These are phyloP conservation scores for Triticum dicoccoides DNA, from an alignment of 176 grass and related monocot species.

Conservation along the genomic window DNA sequence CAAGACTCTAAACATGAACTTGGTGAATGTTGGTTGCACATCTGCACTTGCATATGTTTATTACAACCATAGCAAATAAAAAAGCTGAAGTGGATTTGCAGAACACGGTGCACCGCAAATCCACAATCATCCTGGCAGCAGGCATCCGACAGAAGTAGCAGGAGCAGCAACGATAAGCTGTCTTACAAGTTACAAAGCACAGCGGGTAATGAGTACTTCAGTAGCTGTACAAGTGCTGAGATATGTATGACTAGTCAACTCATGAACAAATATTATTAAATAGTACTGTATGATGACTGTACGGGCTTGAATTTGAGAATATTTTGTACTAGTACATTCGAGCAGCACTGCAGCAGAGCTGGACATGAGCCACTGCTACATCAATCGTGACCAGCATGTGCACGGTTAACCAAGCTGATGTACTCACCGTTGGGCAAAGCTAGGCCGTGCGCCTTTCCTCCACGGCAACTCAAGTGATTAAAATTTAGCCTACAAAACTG, in stretches of 20 bases:
- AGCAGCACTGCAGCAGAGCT: no score
- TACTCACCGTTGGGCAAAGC: background rate
- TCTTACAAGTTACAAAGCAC: background rate
- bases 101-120: background rate
- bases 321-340: background rate
- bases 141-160: background rate
- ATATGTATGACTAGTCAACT: background rate
- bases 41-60: background rate
- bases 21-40: background rate
- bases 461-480: slow-evolving; percentile 32
- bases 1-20: background rate
- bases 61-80: background rate
- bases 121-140: background rate
- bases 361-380: background rate
- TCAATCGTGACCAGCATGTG: background rate
- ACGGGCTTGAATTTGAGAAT: background rate
- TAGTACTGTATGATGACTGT: background rate
- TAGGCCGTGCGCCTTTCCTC: slow-evolving; percentile 16
- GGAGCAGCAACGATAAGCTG: background rate
- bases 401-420: slow-evolving; percentile 12
- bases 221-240: background rate
- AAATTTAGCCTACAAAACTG: slow-evolving; percentile 26
- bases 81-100: background rate
- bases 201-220: background rate
- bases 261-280: background rate